phyloP scores from a whole-genome alignment of 306 rosid genomes.

The Citrullus mucosospermus region DNA sequence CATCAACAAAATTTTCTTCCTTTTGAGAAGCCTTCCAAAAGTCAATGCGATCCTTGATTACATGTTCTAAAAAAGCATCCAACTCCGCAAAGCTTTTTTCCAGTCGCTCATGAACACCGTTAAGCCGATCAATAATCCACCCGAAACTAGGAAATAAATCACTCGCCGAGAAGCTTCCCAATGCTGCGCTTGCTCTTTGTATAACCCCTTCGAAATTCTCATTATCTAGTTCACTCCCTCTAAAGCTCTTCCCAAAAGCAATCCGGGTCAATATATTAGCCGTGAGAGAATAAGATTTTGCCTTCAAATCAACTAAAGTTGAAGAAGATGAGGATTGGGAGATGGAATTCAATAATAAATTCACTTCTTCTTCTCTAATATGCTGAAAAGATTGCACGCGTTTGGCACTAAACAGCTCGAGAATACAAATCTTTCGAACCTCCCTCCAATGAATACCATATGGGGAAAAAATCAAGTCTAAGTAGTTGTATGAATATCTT shows the following conservation, averaged over 20 bases:
- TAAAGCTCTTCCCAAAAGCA: not conserved
- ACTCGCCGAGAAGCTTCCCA: slow-evolving; percentile 21
- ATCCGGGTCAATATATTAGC: not conserved
- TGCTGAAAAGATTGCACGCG: slow-evolving; percentile 19
- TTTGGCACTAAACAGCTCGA: slow-evolving; percentile 18
- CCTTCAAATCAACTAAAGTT: slow-evolving; percentile 2
- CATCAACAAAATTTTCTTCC: not conserved
- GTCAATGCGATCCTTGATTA: not conserved
- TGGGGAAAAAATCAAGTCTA: slow-evolving; percentile 13
- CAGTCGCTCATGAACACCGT: not conserved
- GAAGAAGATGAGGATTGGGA: not conserved
- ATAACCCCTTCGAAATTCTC: slow-evolving; percentile 5
- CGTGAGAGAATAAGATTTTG: not conserved
- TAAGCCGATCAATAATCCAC: not conserved
- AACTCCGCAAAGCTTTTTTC: not conserved
- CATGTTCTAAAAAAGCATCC: not conserved
- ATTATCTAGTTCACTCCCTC: not conserved
- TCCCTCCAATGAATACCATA: slow-evolving; percentile 35
- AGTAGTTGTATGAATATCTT: slow-evolving; percentile 8
- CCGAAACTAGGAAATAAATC: not conserved
- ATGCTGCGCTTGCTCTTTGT: not conserved
- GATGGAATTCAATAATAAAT: not conserved
- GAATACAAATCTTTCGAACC: slow-evolving; percentile 18
- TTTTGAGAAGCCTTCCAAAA: not conserved
- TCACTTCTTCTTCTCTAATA: slow-evolving; percentile 22